Percentiles rank a stretch among this genome's conserved stretches.
phyloP scores from a whole-genome alignment of 2,329 filamentous ascomycete species.

The Septoria petroselini region DNA sequence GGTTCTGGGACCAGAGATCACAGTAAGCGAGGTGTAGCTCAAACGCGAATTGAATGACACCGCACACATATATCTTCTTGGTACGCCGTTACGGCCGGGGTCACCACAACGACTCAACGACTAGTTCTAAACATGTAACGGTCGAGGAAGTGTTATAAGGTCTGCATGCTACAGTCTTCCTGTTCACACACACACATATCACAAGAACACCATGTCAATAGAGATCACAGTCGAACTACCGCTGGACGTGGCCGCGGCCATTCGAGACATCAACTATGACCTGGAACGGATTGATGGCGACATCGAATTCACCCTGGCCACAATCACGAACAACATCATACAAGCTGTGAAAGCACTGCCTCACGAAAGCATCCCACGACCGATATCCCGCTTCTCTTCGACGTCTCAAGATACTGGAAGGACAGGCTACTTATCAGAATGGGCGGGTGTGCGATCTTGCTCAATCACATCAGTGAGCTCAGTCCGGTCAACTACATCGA shows the following conservation, averaged over 20 bases:
- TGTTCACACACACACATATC: neutral
- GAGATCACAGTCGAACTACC: conserved; percentile 12
- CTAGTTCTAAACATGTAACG: conserved; percentile 12
- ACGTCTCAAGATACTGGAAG: neutral
- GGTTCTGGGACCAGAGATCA: too few relatives aligned
- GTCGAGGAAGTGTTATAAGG: conserved; percentile 2
- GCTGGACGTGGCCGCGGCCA: conserved; percentile 14
- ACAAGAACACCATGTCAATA: conserved; percentile 7
- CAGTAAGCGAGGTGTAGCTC: too few relatives aligned
- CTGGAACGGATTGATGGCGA: conserved; percentile 16
- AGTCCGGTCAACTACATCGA: conserved; percentile 4
- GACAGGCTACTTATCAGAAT: neutral
- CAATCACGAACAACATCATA: conserved; percentile 18
- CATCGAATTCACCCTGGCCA: conserved; percentile 17
- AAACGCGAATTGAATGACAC: too few relatives aligned
- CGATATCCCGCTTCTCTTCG: neutral
- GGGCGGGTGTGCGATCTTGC: conserved; percentile 3
- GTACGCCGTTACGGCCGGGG: conserved; percentile 14
- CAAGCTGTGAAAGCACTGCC: conserved; percentile 17
- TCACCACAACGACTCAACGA: conserved; percentile 15
- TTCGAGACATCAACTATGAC: conserved; percentile 17
- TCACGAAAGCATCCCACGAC: conserved; percentile 6
- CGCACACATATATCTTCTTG: too few relatives aligned
- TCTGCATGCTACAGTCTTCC: neutral
- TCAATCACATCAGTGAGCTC: conserved; percentile 6